Conservation (phyloP, 306 rosid species). For the Medicago truncatula region DNA sequence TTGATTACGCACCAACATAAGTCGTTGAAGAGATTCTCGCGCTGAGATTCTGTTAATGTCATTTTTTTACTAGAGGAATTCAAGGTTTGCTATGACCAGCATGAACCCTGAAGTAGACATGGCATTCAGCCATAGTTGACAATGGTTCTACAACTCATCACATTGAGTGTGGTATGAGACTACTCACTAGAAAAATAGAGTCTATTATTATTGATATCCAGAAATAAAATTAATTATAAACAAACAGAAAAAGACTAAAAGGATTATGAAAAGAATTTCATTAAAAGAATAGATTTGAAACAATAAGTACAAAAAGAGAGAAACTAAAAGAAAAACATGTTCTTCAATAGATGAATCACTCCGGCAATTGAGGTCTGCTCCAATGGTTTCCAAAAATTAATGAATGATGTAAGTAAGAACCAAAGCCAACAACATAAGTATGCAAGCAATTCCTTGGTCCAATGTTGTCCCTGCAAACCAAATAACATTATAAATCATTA, state of each 20-base stretch:
- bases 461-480: constrained; percentile 47
- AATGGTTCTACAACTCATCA: not conserved
- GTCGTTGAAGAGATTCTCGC: too few species aligned
- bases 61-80: too few species aligned
- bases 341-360: constrained; percentile 33
- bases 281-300: constrained; percentile 46
- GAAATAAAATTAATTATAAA: not conserved
- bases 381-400: constrained; percentile 32
- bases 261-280: constrained; percentile 42
- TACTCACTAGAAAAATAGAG: not conserved
- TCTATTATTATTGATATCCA: not conserved
- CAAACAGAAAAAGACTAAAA: not conserved
- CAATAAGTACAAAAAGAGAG: constrained; percentile 13
- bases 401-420: constrained; percentile 70
- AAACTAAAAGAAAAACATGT: not conserved
- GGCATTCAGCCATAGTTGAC: not conserved
- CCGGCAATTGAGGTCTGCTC: constrained; percentile 13
- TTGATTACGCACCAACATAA: too few species aligned
- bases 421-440: constrained; percentile 55
- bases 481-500: constrained; percentile 31
- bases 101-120: not conserved
- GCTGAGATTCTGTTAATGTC: too few species aligned
- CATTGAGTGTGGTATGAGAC: not conserved
- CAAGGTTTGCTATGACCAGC: not conserved
- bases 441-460: constrained; percentile 58